Conservation (phyloP, 108 stramenopile genomes). For the Schizochytrium sp. region DNA sequence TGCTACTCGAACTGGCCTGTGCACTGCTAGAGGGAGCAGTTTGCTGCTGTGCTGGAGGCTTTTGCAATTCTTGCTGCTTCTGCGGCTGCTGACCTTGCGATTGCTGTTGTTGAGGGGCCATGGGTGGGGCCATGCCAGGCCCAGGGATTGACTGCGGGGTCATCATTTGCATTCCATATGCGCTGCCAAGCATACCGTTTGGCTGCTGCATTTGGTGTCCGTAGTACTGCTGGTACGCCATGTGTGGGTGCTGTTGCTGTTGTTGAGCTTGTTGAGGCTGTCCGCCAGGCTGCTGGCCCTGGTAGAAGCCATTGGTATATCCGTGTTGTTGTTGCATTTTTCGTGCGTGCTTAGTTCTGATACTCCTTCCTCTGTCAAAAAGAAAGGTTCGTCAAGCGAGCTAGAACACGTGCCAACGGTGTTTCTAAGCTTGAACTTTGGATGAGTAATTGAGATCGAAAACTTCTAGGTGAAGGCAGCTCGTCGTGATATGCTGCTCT, state of each 20-base stretch:
- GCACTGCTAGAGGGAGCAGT: not conserved
- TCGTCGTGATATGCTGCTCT: too few species aligned
- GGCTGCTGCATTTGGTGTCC: slow-evolving; percentile 28
- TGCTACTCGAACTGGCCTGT: not conserved
- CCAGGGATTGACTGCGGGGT: slow-evolving; percentile 1
- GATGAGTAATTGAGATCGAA: too few species aligned
- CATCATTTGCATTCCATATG: slow-evolving; percentile 38
- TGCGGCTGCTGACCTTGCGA: not conserved
- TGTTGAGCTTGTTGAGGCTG: not conserved
- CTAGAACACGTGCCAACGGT: too few species aligned
- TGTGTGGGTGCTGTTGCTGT: not conserved
- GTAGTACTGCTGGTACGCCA: slow-evolving; percentile 34
- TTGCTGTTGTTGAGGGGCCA: not conserved
- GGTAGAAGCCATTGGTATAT: slow-evolving; percentile 8
- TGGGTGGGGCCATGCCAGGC: not conserved
- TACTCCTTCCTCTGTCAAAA: too few species aligned
- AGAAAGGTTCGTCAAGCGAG: too few species aligned
- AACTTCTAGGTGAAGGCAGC: too few species aligned
- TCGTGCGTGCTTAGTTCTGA: not conserved
- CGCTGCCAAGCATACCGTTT: not conserved
- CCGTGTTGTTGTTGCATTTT: slow-evolving; percentile 23
- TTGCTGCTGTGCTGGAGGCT: not conserved
- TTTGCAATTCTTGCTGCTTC: not conserved
- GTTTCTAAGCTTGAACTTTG: too few species aligned
- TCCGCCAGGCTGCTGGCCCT: slow-evolving; percentile 25